Percentiles rank a stretch among this genome's conserved stretches.
These are phyloP conservation scores for Magnaporthiopsis incrustans DNA, from an alignment of 2,329 filamentous ascomycete genomes.

Conservation along the genomic window DNA sequence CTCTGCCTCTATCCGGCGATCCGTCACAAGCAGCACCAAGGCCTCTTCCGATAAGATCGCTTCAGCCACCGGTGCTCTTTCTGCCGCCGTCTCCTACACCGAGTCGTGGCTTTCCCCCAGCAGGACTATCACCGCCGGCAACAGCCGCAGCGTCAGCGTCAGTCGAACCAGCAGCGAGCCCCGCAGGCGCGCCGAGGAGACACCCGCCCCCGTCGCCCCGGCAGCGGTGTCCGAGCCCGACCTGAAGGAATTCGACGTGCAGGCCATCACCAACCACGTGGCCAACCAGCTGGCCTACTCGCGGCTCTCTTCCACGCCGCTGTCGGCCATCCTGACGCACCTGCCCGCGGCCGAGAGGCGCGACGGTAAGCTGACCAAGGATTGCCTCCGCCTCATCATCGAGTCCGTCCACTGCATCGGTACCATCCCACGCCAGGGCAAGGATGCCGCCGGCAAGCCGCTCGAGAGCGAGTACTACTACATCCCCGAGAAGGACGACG, in stretches of 20 bases:
- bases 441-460: slow-evolving; percentile 88
- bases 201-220: slow-evolving; percentile 13
- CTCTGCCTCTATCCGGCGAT: background rate
- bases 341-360: slow-evolving; percentile 61
- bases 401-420: slow-evolving; percentile 73
- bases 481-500: slow-evolving; percentile 75
- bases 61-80: background rate
- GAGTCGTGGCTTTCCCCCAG: background rate
- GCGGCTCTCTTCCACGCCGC: slow-evolving; percentile 79
- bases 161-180: background rate
- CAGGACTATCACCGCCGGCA: background rate
- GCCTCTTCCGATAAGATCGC: slow-evolving; percentile 4
- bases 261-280: slow-evolving; percentile 69
- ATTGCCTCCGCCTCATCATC: slow-evolving; percentile 62
- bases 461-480: slow-evolving; percentile 98
- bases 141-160: background rate
- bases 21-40: slow-evolving; percentile 8
- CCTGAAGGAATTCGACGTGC: slow-evolving; percentile 26
- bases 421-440: slow-evolving; percentile 82
- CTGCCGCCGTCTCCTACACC: background rate
- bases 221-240: slow-evolving; percentile 23
- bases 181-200: background rate
- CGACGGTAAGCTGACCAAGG: slow-evolving; percentile 41
- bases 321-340: slow-evolving; percentile 82
- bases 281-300: slow-evolving; percentile 95